Conservation (phyloP, 2,329 filamentous ascomycete genomes). For the Alternaria sp. region DNA sequence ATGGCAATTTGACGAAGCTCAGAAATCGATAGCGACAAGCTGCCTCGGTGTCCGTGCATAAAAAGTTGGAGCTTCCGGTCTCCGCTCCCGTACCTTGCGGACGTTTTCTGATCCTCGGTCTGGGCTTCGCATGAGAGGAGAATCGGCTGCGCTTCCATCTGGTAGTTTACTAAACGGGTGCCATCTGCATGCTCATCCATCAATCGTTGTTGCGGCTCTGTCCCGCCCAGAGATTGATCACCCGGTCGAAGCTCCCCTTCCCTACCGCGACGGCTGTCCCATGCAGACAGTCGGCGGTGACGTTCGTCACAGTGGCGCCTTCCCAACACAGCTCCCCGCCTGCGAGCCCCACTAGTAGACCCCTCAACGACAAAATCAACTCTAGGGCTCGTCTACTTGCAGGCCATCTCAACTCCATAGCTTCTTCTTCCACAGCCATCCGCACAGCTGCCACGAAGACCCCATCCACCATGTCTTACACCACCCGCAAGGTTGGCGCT, state of each 20-base stretch:
- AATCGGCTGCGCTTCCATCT: constrained; percentile 22
- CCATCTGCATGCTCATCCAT: constrained; percentile 33
- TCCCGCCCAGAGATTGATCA: constrained; percentile 26
- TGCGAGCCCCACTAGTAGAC: constrained; percentile 47
- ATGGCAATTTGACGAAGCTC: neutral
- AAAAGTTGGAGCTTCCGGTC: constrained; percentile 5
- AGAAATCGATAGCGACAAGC: neutral
- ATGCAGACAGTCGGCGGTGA: constrained; percentile 45
- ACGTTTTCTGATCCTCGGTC: constrained; percentile 35
- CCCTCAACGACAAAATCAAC: constrained; percentile 49
- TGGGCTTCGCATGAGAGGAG: constrained; percentile 18
- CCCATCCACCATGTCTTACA: constrained; percentile 67
- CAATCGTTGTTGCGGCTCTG: constrained; percentile 31
- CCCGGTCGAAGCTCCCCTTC: constrained; percentile 25
- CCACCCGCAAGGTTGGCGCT: constrained; percentile 83
- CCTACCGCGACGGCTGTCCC: constrained; percentile 35
- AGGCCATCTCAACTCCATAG: constrained; percentile 48
- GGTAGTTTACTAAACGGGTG: constrained; percentile 21
- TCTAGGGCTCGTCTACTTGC: constrained; percentile 48
- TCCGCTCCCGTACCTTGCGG: constrained; percentile 5
- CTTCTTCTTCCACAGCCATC: constrained; percentile 25
- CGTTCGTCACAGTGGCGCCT: constrained; percentile 50
- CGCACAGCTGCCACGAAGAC: constrained; percentile 7
- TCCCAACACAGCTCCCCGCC: constrained; percentile 42
- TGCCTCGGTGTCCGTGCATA: constrained; percentile 17